Evolutionary conservation across 805 yeast genomes (phyloP).

Genomic region (Wickerhamiella qilinensis): DNA sequence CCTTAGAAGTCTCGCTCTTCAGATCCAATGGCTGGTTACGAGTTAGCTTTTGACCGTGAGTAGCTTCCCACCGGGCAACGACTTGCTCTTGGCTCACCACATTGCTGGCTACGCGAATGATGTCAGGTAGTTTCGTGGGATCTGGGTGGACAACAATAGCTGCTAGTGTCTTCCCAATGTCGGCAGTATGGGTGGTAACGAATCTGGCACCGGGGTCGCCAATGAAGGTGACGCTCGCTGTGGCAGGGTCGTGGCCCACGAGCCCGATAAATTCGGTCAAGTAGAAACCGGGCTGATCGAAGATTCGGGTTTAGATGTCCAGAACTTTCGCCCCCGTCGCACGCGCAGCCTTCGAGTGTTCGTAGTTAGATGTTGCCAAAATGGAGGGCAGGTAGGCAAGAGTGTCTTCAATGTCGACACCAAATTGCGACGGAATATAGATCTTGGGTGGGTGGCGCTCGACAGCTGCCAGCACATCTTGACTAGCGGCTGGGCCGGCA

Average conservation of each 20-base stretch:
- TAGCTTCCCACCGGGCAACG: constrained; percentile 26
- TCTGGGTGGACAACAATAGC: constrained; percentile 24
- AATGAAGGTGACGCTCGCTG: constrained; percentile 23
- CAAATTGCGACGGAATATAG: constrained; percentile 44
- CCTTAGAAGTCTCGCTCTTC: background rate
- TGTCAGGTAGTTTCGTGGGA: constrained; percentile 28
- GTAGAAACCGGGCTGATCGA: constrained; percentile 9
- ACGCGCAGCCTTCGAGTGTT: constrained; percentile 3
- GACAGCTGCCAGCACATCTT: constrained; percentile 25
- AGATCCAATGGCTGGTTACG: background rate
- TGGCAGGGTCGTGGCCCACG: constrained; percentile 24
- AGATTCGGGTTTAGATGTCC: constrained; percentile 3
- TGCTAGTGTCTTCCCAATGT: constrained; percentile 31
- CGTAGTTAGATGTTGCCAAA: background rate
- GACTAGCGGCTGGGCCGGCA: constrained; percentile 20
- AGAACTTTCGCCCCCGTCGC: constrained; percentile 6
- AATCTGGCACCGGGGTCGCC: constrained; percentile 28
- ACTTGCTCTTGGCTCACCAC: constrained; percentile 26
- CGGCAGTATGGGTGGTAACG: constrained; percentile 24
- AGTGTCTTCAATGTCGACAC: constrained; percentile 23
- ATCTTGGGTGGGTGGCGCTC: constrained; percentile 28
- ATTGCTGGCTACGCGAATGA: constrained; percentile 29
- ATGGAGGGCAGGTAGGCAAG: background rate
- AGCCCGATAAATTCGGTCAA: constrained; percentile 14
- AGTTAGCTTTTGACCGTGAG: constrained; percentile 17